Base-by-base conservation (phyloP, 148 eudicot genomes). In the Rhododendron ovatum region DNA sequence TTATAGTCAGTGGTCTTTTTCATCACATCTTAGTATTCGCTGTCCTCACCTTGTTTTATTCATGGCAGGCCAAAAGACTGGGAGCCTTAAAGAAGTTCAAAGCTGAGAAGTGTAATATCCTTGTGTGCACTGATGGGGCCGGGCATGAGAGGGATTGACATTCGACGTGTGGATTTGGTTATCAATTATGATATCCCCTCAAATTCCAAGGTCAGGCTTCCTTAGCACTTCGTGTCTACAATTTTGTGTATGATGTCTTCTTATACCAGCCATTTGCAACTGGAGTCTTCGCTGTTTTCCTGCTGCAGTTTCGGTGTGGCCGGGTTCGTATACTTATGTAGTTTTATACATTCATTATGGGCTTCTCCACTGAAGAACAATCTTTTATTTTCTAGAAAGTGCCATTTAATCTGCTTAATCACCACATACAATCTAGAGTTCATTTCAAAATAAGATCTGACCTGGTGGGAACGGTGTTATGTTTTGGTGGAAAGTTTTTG, bases 71-170 rank as follows among this genome's bases (percentile, higher is more conserved):
- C 50, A 94, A 96, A 87, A 85, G 99, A 85, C 92, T 96, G 85
- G 99, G 98, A 82, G 95, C 96, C 53, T 89, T 95, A 79, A 95
- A 91, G 90, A 93, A 92, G 85, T 96, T 95, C 89, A 96, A 96
- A 89, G 91, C 98, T 81, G 96, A 96, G 39, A 98, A 95, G 73
- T 95, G 98, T 85, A 95, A 92, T 86, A 90, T 94, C 82, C 92
- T 96, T 78, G 87, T 95, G 76, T 93, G 96, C 89, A 95, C 99
- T 59, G 96, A 95, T 91, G 95, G 37, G 37, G 37, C 37, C 93
- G 84, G 96, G 94, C 45, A 94, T 98, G 84, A 94, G 98, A 91
- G 99, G 97, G 65, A 94, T 94, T 82, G 99, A 96, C 91, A 96
- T 96, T 85, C 96, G 93, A 73, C 88, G 92, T 10, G 98, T 95